These are phyloP conservation scores for Pythium sukuiense DNA, from an alignment of 352 stramenopile species.

Conservation along the genomic window DNA sequence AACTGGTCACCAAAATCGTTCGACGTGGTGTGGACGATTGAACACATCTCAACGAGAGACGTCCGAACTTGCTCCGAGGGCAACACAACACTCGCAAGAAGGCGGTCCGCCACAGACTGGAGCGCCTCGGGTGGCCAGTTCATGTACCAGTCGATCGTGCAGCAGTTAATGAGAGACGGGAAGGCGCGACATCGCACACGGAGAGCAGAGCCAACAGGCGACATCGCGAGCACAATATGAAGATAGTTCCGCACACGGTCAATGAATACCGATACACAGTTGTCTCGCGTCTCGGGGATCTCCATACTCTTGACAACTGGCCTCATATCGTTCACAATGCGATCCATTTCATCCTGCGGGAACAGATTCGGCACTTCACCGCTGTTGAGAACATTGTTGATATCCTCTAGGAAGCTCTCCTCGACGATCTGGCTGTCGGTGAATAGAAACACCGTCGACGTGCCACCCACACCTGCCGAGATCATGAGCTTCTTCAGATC, in stretches of 20 bases:
- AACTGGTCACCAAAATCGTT: slow-evolving; percentile 89
- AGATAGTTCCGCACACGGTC: slow-evolving; percentile 91
- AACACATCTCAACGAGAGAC: slow-evolving; percentile 90
- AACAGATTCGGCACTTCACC: slow-evolving; percentile 96
- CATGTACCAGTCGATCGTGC: slow-evolving; percentile 96
- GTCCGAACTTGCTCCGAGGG: slow-evolving; percentile 68
- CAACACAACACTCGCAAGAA: slow-evolving; percentile 83
- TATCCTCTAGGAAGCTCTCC: slow-evolving; percentile 94
- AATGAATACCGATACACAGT: slow-evolving; percentile 90
- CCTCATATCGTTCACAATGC: slow-evolving; percentile 92
- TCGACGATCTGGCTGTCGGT: slow-evolving; percentile 95
- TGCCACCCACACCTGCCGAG: slow-evolving; percentile 84
- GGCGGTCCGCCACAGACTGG: slow-evolving; percentile 86
- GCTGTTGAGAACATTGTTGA: slow-evolving; percentile 97
- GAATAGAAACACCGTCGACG: slow-evolving; percentile 90
- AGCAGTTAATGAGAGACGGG: slow-evolving; percentile 95
- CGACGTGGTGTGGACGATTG: slow-evolving; percentile 91
- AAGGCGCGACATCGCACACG: slow-evolving; percentile 93
- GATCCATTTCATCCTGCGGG: slow-evolving; percentile 91
- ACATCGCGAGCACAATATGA: slow-evolving; percentile 95
- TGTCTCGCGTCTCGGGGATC: slow-evolving; percentile 91
- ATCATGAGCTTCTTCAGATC: slow-evolving; percentile 95
- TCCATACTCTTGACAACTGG: slow-evolving; percentile 85
- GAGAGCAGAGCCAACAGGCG: slow-evolving; percentile 90
- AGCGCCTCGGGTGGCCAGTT: slow-evolving; percentile 93